Percentiles rank a stretch among this genome's conserved stretches.
These are phyloP conservation scores for Saccharomyces hybrid DNA, from an alignment of 1,139 yeast species.

Conservation along the genomic window DNA sequence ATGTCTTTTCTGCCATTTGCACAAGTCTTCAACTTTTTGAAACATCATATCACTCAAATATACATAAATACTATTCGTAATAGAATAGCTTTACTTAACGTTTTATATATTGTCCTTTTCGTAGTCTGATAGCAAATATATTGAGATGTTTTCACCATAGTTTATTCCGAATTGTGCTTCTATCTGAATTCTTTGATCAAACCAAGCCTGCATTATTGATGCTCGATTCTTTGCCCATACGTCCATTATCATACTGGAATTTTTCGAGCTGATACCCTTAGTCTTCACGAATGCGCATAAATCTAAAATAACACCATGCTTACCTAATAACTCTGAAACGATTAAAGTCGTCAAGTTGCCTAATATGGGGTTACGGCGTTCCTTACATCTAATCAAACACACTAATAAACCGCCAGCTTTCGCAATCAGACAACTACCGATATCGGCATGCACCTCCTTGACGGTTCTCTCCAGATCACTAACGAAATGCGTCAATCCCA, in stretches of 20 bases:
- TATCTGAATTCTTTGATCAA: conserved; percentile 38
- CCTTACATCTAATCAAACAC: conserved; percentile 65
- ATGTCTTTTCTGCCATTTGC: background rate
- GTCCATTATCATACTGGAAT: conserved; percentile 52
- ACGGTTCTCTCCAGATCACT: conserved; percentile 73
- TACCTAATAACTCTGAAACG: conserved; percentile 68
- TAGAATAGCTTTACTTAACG: too few relatives aligned
- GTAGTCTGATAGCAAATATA: conserved; percentile 32
- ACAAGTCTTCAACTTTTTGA: background rate
- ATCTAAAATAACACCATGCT: conserved; percentile 80
- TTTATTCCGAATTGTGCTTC: conserved; percentile 45
- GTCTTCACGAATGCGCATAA: conserved; percentile 70
- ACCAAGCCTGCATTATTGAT: conserved; percentile 51
- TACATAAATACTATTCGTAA: too few relatives aligned
- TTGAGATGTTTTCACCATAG: conserved; percentile 59
- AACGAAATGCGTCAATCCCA: conserved; percentile 90
- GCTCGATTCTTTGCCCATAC: conserved; percentile 68
- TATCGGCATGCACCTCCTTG: conserved; percentile 55
- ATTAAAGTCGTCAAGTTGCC: conserved; percentile 80
- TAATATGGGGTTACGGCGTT: conserved; percentile 36
- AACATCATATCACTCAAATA: too few relatives aligned
- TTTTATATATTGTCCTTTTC: conserved; percentile 14
- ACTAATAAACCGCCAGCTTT: conserved; percentile 78
- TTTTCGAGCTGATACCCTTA: conserved; percentile 31
- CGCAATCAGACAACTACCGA: conserved; percentile 57